phyloP scores from a whole-genome alignment of 352 stramenopile species.

The Salisapilia sapeloensis region DNA sequence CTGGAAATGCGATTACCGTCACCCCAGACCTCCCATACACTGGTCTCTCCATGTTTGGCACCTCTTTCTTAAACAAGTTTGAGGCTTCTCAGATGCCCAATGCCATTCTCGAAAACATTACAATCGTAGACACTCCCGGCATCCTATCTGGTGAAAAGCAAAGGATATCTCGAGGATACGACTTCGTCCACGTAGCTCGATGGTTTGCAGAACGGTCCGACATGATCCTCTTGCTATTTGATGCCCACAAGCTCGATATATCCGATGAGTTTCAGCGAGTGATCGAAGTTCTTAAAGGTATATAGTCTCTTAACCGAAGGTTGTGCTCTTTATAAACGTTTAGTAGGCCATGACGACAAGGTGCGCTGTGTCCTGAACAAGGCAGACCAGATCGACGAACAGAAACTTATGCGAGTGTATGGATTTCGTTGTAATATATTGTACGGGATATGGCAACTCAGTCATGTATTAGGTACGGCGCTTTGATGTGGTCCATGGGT shows the following conservation, averaged over 20 bases:
- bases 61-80: slow-evolving; percentile 97
- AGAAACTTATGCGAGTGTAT: slow-evolving; percentile 93
- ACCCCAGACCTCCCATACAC: slow-evolving; percentile 89
- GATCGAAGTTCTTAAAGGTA: slow-evolving; percentile 88
- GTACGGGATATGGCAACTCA: neutral
- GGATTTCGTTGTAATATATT: slow-evolving; percentile 4
- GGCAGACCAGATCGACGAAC: slow-evolving; percentile 94
- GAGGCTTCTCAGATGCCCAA: slow-evolving; percentile 91
- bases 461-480: slow-evolving; percentile 78
- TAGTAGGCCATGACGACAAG: slow-evolving; percentile 93
- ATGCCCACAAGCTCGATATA: slow-evolving; percentile 99
- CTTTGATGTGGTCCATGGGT: slow-evolving; percentile 95
- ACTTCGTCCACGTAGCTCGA: slow-evolving; percentile 86
- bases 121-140: slow-evolving; percentile 95
- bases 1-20: slow-evolving; percentile 93
- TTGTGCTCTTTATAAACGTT: slow-evolving; percentile 3
- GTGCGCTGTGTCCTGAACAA: slow-evolving; percentile 99
- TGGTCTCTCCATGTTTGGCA: slow-evolving; percentile 91
- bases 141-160: slow-evolving; percentile 99
- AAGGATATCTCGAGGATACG: slow-evolving; percentile 90
- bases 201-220: slow-evolving; percentile 95
- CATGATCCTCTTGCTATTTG: slow-evolving; percentile 98
- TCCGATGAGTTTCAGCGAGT: slow-evolving; percentile 97
- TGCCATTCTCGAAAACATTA: slow-evolving; percentile 89
- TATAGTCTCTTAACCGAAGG: slow-evolving; percentile 1